Evolutionary conservation across 768 basidiomycete species (phyloP), one percentile per base, ranked within the genome.

Genomic region (Lentinula guzmanii): DNA sequence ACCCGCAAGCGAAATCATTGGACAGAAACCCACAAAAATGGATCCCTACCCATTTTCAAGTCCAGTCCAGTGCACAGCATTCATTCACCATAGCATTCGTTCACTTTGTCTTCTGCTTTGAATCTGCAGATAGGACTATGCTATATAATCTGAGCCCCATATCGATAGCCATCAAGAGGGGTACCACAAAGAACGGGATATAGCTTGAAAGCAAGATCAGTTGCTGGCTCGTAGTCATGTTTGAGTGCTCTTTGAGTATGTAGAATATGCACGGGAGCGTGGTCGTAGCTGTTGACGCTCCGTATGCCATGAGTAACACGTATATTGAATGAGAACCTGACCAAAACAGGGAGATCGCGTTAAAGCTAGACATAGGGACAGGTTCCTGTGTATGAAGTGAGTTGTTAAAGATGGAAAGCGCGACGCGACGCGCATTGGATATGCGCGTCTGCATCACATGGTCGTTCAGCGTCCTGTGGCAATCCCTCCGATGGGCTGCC

Each of bases 271-370:
- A 91, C 0, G 93, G 85, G 37, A 91, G 72, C 13, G 88, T 87
- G 0, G 92, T 93, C 0, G 91, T 94, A 0, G 83, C 78, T 2
- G 91, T 88, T 0, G 89, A 91, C 0, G 90, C 88, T 33, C 80
- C 90, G 71, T 94, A 95, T 33, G 87, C 70, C 8, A 89, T 75
- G 13, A 95, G 74, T 35, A 92, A 76, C 11, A 83, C 74, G 68
- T 88, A 89, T 50, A 87, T 80, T 13, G 72, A 70, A 6, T 71
- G 76, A 1, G 78, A 80, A 60, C 76, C 86, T 87, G 66, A 43
- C 3, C 37, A 43, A 13, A 13, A 43, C 16, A n/a, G 21, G 46
- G 35, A 10, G n/a, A 37, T 5, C 24, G 15, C 15, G 6, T 35
- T 10, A 11, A 43, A 31, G 31, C 37, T 28, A 28, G 28, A 28